Conservation (phyloP, 2,329 filamentous ascomycete species). For the Rhinocladiella similis region DNA sequence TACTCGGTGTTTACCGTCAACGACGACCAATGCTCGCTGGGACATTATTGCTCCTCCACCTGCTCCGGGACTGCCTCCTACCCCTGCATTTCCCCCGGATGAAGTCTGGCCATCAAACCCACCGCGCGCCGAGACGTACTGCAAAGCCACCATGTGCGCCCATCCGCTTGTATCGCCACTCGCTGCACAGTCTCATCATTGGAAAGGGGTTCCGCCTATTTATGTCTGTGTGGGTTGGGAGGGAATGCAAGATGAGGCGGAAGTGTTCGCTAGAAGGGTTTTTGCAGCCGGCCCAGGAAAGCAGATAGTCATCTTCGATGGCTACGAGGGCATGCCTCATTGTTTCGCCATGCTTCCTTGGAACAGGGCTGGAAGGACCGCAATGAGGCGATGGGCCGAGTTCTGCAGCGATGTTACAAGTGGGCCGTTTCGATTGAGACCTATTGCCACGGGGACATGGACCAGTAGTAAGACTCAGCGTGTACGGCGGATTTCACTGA, state of each 20-base stretch:
- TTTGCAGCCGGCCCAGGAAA: background rate
- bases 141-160: background rate
- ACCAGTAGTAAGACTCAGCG: background rate
- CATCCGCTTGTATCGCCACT: conserved; percentile 14
- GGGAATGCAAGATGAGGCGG: conserved; percentile 2
- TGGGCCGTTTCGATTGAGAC: background rate
- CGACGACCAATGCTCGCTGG: background rate
- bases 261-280: background rate
- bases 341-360: conserved; percentile 2
- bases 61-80: background rate
- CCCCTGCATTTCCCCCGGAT: no score
- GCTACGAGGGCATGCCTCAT: conserved; percentile 2
- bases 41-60: conserved; percentile 6
- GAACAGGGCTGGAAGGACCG: background rate
- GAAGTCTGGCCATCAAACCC: background rate
- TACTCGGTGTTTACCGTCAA: conserved; percentile 6
- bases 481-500: background rate
- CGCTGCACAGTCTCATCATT: conserved; percentile 2
- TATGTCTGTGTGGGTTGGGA: conserved; percentile 7
- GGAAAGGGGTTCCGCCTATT: conserved; percentile 1
- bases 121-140: conserved; percentile 3
- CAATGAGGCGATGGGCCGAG: background rate
- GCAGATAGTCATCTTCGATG: background rate
- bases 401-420: background rate
- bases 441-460: no score